Evolutionary conservation across 139 green algal genomes (phyloP).

Genomic region (Picochlorum sp.): DNA sequence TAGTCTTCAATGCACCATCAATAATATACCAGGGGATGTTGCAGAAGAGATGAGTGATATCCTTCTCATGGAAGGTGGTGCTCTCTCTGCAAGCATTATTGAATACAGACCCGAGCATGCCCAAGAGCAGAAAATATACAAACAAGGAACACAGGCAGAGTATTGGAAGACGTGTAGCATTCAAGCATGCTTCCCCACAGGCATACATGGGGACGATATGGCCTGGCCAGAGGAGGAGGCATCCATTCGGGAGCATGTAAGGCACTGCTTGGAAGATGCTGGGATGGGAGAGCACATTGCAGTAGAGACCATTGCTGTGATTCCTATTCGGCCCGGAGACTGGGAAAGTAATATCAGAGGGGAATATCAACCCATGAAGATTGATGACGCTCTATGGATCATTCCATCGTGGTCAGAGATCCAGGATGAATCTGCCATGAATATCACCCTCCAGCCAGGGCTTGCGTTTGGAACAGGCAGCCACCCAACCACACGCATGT

Average conservation of each 20-base stretch:
- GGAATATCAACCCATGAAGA: constrained; percentile 15
- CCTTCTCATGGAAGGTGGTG: constrained; percentile 48
- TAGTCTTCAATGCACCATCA: no score
- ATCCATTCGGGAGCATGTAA: neutral
- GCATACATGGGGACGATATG: neutral
- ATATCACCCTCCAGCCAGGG: constrained; percentile 67
- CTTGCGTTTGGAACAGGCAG: constrained; percentile 87
- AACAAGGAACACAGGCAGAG: constrained; percentile 12
- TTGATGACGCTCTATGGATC: constrained; percentile 48
- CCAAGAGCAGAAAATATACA: constrained; percentile 51
- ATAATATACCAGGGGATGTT: constrained; percentile 9
- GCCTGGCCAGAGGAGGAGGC: neutral
- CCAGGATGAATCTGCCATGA: constrained; percentile 33
- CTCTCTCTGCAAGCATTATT: constrained; percentile 44
- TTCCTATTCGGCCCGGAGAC: constrained; percentile 40
- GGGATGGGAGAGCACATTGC: neutral
- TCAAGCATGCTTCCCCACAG: constrained; percentile 39
- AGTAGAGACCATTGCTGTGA: constrained; percentile 4
- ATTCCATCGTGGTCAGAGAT: constrained; percentile 55
- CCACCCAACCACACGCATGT: constrained; percentile 83
- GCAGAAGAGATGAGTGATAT: constrained; percentile 49
- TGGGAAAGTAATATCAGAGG: constrained; percentile 59
- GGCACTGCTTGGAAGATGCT: constrained; percentile 5
- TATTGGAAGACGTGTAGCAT: constrained; percentile 61
- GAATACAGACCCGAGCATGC: constrained; percentile 30